Conservation (phyloP, 2,329 filamentous ascomycete genomes). For the Pestalotiopsis sp. region DNA sequence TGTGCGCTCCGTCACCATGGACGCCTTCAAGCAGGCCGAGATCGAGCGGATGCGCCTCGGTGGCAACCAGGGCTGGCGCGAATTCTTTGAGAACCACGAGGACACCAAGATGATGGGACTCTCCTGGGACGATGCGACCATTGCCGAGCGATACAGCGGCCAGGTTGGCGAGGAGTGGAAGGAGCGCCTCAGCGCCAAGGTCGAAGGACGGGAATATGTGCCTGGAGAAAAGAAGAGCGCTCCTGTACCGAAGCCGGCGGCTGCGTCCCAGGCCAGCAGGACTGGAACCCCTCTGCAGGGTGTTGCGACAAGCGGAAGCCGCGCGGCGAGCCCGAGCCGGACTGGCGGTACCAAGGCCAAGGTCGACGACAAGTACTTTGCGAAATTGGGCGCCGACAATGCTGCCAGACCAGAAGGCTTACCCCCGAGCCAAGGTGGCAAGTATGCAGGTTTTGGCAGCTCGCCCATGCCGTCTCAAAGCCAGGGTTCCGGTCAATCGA, state of each 20-base stretch:
- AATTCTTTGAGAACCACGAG: constrained; percentile 78
- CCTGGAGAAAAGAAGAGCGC: constrained; percentile 62
- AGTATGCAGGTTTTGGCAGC: constrained; percentile 89
- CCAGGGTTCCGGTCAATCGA: constrained; percentile 36
- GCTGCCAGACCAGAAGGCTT: constrained; percentile 71
- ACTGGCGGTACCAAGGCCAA: constrained; percentile 50
- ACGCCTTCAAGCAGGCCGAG: constrained; percentile 92
- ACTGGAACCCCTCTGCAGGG: constrained; percentile 37
- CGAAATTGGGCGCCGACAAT: constrained; percentile 80
- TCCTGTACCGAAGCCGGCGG: constrained; percentile 30
- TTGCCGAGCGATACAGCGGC: constrained; percentile 86
- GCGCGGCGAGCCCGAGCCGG: constrained; percentile 39
- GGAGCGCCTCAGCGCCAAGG: constrained; percentile 81
- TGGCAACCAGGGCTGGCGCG: constrained; percentile 84
- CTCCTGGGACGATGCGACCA: constrained; percentile 83
- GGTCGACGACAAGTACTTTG: constrained; percentile 88
- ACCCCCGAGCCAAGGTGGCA: constrained; percentile 87
- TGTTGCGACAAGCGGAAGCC: constrained; percentile 36
- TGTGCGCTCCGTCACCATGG: constrained; percentile 96
- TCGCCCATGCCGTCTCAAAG: constrained; percentile 57
- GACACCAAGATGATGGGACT: constrained; percentile 67
- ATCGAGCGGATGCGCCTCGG: constrained; percentile 92
- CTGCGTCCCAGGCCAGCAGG: constrained; percentile 33
- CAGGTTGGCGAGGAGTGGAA: constrained; percentile 95
- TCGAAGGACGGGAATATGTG: constrained; percentile 85